Evolutionary conservation across 345 rosid genomes (phyloP), one percentile per base, ranked within the genome.

Genomic region (Acer saccharum): DNA sequence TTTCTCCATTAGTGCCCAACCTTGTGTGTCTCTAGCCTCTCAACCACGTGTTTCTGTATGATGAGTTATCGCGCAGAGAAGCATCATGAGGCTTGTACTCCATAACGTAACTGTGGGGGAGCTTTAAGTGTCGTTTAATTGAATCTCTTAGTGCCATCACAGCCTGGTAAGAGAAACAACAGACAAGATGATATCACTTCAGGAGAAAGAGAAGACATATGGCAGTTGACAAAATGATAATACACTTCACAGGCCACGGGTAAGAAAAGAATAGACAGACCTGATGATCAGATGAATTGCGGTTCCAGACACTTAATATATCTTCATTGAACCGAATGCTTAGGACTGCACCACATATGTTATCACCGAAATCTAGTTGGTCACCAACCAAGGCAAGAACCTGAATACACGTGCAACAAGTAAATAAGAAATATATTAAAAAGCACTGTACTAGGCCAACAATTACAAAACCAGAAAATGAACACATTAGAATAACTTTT

Each of bases 11-110:
- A 14, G n/a, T 46, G 29, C 25, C 10, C 3, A 6, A 55, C 13
- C 48, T 44, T 43, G 57, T 68, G 27, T 58, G 25, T 27, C 48
- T 77, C 82, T 88, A 96, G 71, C 99, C 98, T 86, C 97, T 90
- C 90, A 96, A 83, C 99, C 98, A 92, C 27, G 98, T 89, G 88
- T 96, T 96, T 57, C 99, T 86, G 68, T 92, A 94, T 10, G 99
- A 96, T 0, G 99, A 94, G 79, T 89, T 92, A 85, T 94, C 99
- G 0, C 94, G 97, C 39, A 96, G 85, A 52, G 97, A 96, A 73
- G 98, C 97, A 79, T 96, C 94, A 3, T 92, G 99, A 70, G 95
- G 90, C 89, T 96, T 94, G 94, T 94, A 94, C 74, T 96, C 99
- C 99, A 96, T 94, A 13, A 94, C 93, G 81, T 94, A 96, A 69